Evolutionary conservation across 345 rosid species (phyloP), one percentile per base, ranked within the genome.

Genomic region (Pistacia integerrima): DNA sequence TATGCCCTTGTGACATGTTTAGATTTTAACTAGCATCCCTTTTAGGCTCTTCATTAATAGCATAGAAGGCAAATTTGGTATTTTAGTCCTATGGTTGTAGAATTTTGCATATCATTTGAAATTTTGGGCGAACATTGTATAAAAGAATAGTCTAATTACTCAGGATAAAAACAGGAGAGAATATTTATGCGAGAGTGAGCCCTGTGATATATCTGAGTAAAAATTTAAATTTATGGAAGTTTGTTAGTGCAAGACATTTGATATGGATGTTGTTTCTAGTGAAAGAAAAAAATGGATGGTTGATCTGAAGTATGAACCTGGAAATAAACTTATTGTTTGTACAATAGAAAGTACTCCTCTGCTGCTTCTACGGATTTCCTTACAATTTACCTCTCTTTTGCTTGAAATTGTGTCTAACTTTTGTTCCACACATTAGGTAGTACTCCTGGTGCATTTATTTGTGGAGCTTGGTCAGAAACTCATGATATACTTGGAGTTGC

Each of bases 381-480:
- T 22, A 46, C 8, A 11, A 49, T 58, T 38, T 61, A 49, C 52
- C 72, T 74, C 74, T 58, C 55, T 11, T 55, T 69, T 12, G 51
- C 54, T 72, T 49, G 44, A 58, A 28, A 35, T 41, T 41, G 25
- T 84, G 72, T 82, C 35, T 72, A 54, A 82, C 60, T 77, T 85
- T 14, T 82, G 60, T 77, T 80, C 69, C 71, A 69, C 80, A 63
- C 73, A 60, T 73, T 85, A 95, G 99, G 90, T 75, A 70, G 80
- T 72, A 72, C 79, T 72, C 81, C 73, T 70, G 79, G 86, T 79
- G 79, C 88, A 52, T 92, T 87, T 83, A 82, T 83, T 62, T 84
- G 76, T 80, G 97, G 98, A 82, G 90, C 85, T 65, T 96, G 99
- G 98, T 93, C 97, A 8, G 99, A 88, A 82, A 74, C 84, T 74